Evolutionary conservation across 2,329 filamentous ascomycete genomes (phyloP), one percentile per base, ranked within the genome.

Genomic region (Hypoxylon sp.): DNA sequence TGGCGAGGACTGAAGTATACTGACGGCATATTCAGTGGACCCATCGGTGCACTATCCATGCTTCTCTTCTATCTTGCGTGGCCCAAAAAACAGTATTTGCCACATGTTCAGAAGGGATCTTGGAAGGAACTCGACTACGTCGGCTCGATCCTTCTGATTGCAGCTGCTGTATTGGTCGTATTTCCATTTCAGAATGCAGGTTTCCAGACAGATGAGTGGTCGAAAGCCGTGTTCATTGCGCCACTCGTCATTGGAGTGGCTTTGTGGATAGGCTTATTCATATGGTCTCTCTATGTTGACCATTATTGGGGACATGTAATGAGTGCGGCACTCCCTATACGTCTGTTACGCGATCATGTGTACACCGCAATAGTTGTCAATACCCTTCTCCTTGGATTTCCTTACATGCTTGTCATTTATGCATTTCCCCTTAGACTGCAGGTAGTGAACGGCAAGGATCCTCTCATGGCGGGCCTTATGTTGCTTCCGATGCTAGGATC

Each of bases 111-210:
- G 48, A 78, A 78, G 29, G 79, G 81, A 35, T 75, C 80, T 3
- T 87, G 84, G 84, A 82, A 76, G 31, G 80, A 86, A 48, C 78
- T 90, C 42, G 88, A 90, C 70, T 81, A 85, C 58, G 46, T 85
- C 3, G 87, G 87, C 10, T 85, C 85, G 0, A 68, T 85, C n/a
- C 79, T 90, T 22, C 77, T 88, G 11, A 81, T 90, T 8, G 79
- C 84, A 2, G 84, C 86, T 1, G 83, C 87, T 0, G 83, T 87
- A 0, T 80, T 89, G 2, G 80, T 89, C 3, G 85, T 89, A 0
- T 89, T 88, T 70, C 80, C 87, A 1, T 88, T 90, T 62, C 87
- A 90, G 71, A 84, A 84, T 68, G 82, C 82, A 2, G 83, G 84
- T 1, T 74, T 77, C 0, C 69, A 78, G 2, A 63, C 68, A 0